These are phyloP conservation scores for Leucaena leucocephala DNA, from an alignment of 306 rosid species.

Conservation along the genomic window DNA sequence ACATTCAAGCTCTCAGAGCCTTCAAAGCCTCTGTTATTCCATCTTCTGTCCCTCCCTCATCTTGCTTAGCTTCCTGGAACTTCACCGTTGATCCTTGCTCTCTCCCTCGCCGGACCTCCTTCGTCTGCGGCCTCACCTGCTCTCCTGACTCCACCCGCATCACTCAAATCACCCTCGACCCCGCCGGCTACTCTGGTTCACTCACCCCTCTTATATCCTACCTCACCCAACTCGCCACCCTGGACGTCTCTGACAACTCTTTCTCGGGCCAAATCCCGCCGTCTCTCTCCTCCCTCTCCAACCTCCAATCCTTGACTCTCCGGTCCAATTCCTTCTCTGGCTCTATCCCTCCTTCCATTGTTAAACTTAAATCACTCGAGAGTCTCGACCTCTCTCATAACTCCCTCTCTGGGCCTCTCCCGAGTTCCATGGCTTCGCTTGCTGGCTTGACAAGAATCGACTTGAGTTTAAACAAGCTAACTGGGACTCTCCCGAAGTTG, in stretches of 20 bases:
- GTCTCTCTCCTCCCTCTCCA: slow-evolving; percentile 63
- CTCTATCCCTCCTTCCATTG: slow-evolving; percentile 54
- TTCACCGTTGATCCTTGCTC: slow-evolving; percentile 83
- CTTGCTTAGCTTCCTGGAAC: slow-evolving; percentile 89
- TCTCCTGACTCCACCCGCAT: slow-evolving; percentile 57
- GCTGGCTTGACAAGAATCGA: slow-evolving; percentile 61
- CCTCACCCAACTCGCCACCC: slow-evolving; percentile 56
- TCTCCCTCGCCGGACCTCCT: slow-evolving; percentile 69
- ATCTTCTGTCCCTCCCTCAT: slow-evolving; percentile 65
- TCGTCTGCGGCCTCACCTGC: slow-evolving; percentile 84
- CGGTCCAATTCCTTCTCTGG: slow-evolving; percentile 74
- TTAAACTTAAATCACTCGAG: slow-evolving; percentile 56
- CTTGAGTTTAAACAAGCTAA: slow-evolving; percentile 70
- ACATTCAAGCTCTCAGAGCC: slow-evolving; percentile 72
- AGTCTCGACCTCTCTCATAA: slow-evolving; percentile 67
- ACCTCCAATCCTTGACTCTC: slow-evolving; percentile 63
- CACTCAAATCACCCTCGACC: slow-evolving; percentile 88
- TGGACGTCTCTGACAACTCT: slow-evolving; percentile 64
- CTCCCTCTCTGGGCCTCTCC: slow-evolving; percentile 59
- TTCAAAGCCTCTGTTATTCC: slow-evolving; percentile 75
- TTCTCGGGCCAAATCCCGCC: slow-evolving; percentile 71
- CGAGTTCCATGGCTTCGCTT: slow-evolving; percentile 49
- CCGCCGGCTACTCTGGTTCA: slow-evolving; percentile 68
- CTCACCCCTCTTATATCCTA: slow-evolving; percentile 70
- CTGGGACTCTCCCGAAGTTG: slow-evolving; percentile 60